Percentiles rank a stretch among this genome's conserved stretches.
Conservation (phyloP, 306 rosid species). For the Pachyrhizus erosus region DNA sequence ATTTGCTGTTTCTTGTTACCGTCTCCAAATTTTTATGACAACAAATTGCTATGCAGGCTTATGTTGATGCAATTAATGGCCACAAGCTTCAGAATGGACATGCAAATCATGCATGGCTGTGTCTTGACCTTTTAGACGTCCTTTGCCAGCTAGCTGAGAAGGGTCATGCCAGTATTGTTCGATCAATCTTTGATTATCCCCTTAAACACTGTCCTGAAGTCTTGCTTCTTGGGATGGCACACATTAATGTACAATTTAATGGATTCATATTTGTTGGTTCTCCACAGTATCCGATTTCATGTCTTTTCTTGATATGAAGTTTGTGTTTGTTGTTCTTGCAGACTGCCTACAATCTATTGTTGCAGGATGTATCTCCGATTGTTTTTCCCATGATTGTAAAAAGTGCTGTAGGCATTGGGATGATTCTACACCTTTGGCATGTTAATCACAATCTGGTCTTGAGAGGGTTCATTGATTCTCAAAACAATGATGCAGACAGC, state of each 20-base stretch:
- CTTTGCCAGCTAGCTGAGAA: conserved; percentile 91
- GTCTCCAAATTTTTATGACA: conserved; percentile 22
- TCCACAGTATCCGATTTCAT: background rate
- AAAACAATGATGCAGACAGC: conserved; percentile 67
- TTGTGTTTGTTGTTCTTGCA: conserved; percentile 54
- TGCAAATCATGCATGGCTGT: conserved; percentile 92
- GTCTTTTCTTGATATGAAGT: conserved; percentile 31
- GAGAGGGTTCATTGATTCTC: conserved; percentile 79
- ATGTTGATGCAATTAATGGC: conserved; percentile 74
- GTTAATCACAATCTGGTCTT: conserved; percentile 71
- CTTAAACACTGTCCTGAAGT: conserved; percentile 90
- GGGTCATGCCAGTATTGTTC: conserved; percentile 89
- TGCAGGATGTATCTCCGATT: conserved; percentile 70
- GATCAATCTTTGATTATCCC: conserved; percentile 81
- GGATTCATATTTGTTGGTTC: conserved; percentile 5
- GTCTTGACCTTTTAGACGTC: conserved; percentile 81
- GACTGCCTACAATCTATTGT: conserved; percentile 93
- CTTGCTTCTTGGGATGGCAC: conserved; percentile 92
- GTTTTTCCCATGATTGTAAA: conserved; percentile 77
- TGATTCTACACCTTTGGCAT: conserved; percentile 88
- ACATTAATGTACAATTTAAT: conserved; percentile 63
- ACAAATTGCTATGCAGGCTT: conserved; percentile 58
- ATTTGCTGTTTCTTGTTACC: conserved; percentile 32
- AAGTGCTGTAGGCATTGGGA: conserved; percentile 61
- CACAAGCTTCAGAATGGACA: conserved; percentile 81